Evolutionary conservation across 441 rosid species (phyloP), one percentile per base, ranked within the genome.

Genomic region (Pelargonium citronellum): DNA sequence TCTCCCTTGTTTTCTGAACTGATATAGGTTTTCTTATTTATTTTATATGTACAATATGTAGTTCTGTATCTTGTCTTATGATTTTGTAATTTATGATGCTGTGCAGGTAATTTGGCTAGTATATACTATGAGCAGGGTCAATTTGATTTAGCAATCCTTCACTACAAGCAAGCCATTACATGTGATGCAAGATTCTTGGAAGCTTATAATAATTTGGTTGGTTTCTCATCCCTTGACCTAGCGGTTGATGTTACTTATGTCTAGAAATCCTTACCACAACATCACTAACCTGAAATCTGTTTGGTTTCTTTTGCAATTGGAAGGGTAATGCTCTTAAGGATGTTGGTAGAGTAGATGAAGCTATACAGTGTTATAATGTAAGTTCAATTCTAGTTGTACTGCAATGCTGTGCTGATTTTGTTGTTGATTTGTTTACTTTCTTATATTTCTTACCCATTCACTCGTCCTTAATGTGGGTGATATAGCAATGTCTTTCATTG

Each of bases 261-360:
- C 4, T 39, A 27, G 24, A 24, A 19, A 22, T 51, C 47, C 19
- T 13, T 27, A 11, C 24, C 68, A 67, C 24, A 2, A 58, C 27
- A 44, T 22, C 2, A 24, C 53, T 71, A 17, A 60, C 55, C 20
- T 72, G 58, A 51, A 74, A 68, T 43, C 63, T 67, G 43, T 73
- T 68, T 39, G 13, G 47, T 78, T 46, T 57, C 43, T 74, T 70
- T 43, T 73, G 39, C 16, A 27, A 76, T 69, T 77, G 55, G 63
- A 76, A 95, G 99, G 99, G 99, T 68, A 95, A 95, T 84, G 99
- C 95, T 46, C 78, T 95, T 77, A 95, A 95, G 77, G 99, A 92
- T 80, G 85, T 88, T 20, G 96, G 98, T 46, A 84, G 87, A 80
- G 94, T 89, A 44, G 98, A 92, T 46, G 98, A 95, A 78, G 98